Conservation (phyloP, 805 yeast species). For the Candida chilensis region DNA sequence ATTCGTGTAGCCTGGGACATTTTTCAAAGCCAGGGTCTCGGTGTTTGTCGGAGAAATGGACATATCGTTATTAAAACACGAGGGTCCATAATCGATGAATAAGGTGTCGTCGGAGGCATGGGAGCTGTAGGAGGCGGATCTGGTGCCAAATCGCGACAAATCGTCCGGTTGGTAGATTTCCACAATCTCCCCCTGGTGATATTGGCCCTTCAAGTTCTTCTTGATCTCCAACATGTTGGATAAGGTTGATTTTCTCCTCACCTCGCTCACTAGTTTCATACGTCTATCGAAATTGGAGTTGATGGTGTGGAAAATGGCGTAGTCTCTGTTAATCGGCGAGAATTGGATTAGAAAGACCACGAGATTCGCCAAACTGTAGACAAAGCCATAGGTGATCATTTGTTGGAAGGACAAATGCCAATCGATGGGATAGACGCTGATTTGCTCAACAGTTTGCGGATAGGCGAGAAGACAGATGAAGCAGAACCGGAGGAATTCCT, state of each 20-base stretch:
- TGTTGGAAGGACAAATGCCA: too few species aligned
- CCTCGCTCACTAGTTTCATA: background rate
- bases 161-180: background rate
- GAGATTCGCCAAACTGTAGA: background rate
- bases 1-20: too few species aligned
- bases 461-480: too few species aligned
- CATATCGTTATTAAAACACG: too few species aligned
- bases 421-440: too few species aligned
- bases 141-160: background rate
- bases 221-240: background rate
- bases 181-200: background rate
- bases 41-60: too few species aligned
- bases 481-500: too few species aligned
- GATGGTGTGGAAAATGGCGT: background rate
- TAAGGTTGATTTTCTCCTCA: background rate
- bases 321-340: background rate
- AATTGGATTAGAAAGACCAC: background rate
- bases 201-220: background rate
- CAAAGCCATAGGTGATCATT: too few species aligned
- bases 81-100: too few species aligned
- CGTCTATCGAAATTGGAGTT: background rate
- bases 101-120: too few species aligned
- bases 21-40: too few species aligned
- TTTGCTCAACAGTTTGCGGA: too few species aligned
- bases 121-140: background rate